Percentiles rank a stretch among this genome's conserved stretches.
These are phyloP conservation scores for Phytophthora litchii DNA, from an alignment of 352 stramenopile species.

Conservation along the genomic window DNA sequence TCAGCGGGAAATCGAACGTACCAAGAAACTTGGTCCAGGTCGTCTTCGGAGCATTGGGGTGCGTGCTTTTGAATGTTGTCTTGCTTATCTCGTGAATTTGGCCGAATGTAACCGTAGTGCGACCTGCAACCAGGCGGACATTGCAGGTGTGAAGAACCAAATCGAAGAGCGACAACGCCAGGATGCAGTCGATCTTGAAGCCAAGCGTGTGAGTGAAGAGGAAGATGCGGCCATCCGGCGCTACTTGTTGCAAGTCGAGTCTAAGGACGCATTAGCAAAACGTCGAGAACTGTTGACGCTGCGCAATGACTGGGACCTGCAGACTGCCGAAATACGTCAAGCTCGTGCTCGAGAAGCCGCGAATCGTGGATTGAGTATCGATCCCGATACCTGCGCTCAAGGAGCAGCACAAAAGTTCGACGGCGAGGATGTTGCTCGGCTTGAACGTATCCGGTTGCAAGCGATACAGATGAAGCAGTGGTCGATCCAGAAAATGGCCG, in stretches of 20 bases:
- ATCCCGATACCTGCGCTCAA: slow-evolving; percentile 54
- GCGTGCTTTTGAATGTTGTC: slow-evolving; percentile 8
- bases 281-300: slow-evolving; percentile 69
- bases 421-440: slow-evolving; percentile 60
- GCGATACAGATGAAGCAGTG: slow-evolving; percentile 75
- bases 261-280: slow-evolving; percentile 63
- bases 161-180: slow-evolving; percentile 69
- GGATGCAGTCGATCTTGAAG: slow-evolving; percentile 46
- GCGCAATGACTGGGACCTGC: slow-evolving; percentile 66
- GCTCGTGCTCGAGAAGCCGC: slow-evolving; percentile 37
- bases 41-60: slow-evolving; percentile 74
- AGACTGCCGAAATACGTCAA: slow-evolving; percentile 38
- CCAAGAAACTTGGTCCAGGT: slow-evolving; percentile 71
- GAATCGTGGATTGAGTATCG: slow-evolving; percentile 47
- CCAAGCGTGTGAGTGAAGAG: slow-evolving; percentile 50
- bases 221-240: slow-evolving; percentile 71
- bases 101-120: not conserved
- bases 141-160: slow-evolving; percentile 77
- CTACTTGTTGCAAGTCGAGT: slow-evolving; percentile 82
- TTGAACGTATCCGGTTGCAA: slow-evolving; percentile 69
- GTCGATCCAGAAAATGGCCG: slow-evolving; percentile 59
- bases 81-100: not conserved
- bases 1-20: slow-evolving; percentile 65
- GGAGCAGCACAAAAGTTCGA: slow-evolving; percentile 75
- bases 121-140: slow-evolving; percentile 54